phyloP scores from a whole-genome alignment of 768 basidiomycete genomes.

The Gautieria morchelliformis region DNA sequence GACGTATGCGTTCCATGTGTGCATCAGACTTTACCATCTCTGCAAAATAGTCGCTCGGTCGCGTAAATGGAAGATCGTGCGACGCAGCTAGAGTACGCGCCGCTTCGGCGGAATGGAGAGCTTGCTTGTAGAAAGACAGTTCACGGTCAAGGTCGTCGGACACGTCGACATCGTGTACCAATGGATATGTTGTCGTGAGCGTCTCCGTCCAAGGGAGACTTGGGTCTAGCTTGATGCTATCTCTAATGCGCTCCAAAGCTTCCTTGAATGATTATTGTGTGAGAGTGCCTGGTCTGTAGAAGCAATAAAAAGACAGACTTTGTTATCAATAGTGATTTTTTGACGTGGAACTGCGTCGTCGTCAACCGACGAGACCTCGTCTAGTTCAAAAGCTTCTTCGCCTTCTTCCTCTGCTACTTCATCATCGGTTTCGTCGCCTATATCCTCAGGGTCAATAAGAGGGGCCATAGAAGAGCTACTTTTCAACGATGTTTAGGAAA shows the following conservation, averaged over 20 bases:
- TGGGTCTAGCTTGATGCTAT: constrained; percentile 63
- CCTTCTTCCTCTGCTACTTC: constrained; percentile 21
- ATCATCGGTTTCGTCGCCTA: constrained; percentile 16
- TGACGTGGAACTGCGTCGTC: constrained; percentile 75
- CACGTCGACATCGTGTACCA: constrained; percentile 66
- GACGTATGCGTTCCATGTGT: constrained; percentile 96
- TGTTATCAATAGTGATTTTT: constrained; percentile 79
- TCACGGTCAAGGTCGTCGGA: constrained; percentile 90
- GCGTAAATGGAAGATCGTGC: constrained; percentile 67
- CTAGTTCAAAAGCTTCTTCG: constrained; percentile 41
- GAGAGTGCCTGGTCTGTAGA: background rate
- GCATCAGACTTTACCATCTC: constrained; percentile 98
- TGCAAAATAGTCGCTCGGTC: constrained; percentile 91
- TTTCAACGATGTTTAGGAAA: constrained; percentile 8
- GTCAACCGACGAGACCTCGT: constrained; percentile 56
- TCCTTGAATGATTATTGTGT: constrained; percentile 30
- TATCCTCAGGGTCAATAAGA: constrained; percentile 11
- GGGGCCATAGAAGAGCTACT: constrained; percentile 4
- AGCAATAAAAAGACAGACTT: constrained; percentile 33
- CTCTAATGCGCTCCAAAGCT: constrained; percentile 73
- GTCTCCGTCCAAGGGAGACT: constrained; percentile 82
- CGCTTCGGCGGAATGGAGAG: constrained; percentile 69
- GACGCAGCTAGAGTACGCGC: constrained; percentile 73
- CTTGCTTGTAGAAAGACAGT: constrained; percentile 94
- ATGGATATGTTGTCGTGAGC: constrained; percentile 58